Percentiles rank a stretch among this genome's conserved stretches.
Conservation (phyloP, 768 basidiomycete species). For the Tephrocybe sp. region DNA sequence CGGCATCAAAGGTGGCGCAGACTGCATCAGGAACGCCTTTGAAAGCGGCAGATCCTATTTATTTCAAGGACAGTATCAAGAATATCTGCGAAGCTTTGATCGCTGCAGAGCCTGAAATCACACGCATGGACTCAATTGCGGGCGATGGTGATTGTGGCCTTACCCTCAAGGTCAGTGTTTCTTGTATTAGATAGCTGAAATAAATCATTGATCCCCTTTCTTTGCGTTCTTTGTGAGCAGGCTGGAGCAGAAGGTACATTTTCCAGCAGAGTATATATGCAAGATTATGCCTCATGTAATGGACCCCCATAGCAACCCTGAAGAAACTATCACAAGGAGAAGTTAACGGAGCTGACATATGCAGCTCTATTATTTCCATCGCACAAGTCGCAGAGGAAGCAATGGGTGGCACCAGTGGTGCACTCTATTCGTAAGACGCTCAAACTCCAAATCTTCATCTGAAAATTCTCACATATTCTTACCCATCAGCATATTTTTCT, state of each 20-base stretch:
- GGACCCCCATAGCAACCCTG: slow-evolving; percentile 69
- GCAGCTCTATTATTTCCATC: slow-evolving; percentile 62
- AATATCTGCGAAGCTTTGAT: slow-evolving; percentile 67
- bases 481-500: slow-evolving; percentile 81
- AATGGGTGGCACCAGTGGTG: slow-evolving; percentile 93
- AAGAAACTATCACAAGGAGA: slow-evolving; percentile 50
- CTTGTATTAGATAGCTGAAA: background rate
- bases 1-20: slow-evolving; percentile 10
- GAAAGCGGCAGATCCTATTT: slow-evolving; percentile 37
- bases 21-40: slow-evolving; percentile 17
- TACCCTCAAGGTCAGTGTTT: slow-evolving; percentile 40
- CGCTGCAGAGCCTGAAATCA: slow-evolving; percentile 84
- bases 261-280: too few species aligned
- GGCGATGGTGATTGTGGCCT: slow-evolving; percentile 79
- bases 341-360: slow-evolving; percentile 62
- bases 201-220: background rate
- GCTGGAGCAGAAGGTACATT: slow-evolving; percentile 70
- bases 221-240: too few species aligned
- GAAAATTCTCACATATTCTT: background rate
- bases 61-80: slow-evolving; percentile 53
- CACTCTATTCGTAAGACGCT: slow-evolving; percentile 77
- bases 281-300: too few species aligned
- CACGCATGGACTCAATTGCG: slow-evolving; percentile 84
- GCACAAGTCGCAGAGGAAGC: slow-evolving; percentile 74
- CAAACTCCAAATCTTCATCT: background rate